Percentiles rank a stretch among this genome's conserved stretches.
These are phyloP conservation scores for Pholiota adiposa DNA, from an alignment of 1,284 basidiomycete genomes.

Conservation along the genomic window DNA sequence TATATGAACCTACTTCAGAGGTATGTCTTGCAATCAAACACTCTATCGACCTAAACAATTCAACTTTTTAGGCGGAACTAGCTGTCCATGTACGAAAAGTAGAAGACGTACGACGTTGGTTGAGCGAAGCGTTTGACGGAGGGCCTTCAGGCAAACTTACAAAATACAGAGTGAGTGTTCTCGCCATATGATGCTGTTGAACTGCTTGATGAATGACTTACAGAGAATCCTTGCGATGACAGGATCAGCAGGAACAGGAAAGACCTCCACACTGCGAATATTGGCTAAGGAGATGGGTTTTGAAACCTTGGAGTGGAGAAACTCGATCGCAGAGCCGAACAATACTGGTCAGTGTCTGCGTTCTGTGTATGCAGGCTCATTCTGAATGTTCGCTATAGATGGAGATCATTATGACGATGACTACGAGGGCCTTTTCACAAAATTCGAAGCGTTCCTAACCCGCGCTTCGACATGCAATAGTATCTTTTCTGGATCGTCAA, in stretches of 20 bases:
- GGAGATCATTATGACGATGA: conserved; percentile 34
- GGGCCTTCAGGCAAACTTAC: conserved; percentile 65
- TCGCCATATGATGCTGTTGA: neutral
- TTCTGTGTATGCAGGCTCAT: neutral
- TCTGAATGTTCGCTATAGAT: neutral
- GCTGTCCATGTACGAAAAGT: conserved; percentile 91
- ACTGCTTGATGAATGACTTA: neutral
- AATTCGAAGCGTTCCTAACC: conserved; percentile 80
- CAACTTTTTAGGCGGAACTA: conserved; percentile 64
- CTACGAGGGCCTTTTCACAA: conserved; percentile 68
- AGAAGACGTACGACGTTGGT: conserved; percentile 84
- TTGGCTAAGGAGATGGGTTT: conserved; percentile 78
- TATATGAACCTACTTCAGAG: conserved; percentile 70
- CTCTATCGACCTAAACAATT: conserved; percentile 7
- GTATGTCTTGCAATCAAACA: conserved; percentile 38
- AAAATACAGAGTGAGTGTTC: conserved; percentile 75
- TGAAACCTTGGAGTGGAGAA: conserved; percentile 89
- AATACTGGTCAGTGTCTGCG: conserved; percentile 21
- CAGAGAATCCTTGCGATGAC: conserved; percentile 83
- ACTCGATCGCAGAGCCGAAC: conserved; percentile 51
- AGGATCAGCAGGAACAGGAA: conserved; percentile 90
- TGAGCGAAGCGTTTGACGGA: conserved; percentile 81
- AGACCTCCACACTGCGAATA: conserved; percentile 84
- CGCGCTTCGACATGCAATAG: conserved; percentile 71
- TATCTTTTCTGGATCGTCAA: conserved; percentile 43